These are phyloP conservation scores for Coemansia sp. DNA, from an alignment of 192 early-diverging fungal genomes.

Conservation along the genomic window DNA sequence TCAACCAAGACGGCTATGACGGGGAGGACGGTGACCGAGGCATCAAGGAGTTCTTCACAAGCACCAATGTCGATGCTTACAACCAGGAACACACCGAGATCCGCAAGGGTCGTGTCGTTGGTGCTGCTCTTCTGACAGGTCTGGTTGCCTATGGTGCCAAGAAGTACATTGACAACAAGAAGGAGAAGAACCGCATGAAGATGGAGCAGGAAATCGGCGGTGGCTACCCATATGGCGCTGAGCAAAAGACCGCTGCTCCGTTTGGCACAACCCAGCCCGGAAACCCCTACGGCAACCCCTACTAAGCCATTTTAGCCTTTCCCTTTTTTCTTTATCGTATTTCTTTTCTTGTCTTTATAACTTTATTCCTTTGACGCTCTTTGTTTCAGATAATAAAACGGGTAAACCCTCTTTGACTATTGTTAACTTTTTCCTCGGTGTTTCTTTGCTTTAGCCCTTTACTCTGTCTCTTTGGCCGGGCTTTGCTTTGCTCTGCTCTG, in stretches of 20 bases:
- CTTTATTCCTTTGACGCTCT: no score
- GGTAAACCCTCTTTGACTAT: no score
- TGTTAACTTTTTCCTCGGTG: no score
- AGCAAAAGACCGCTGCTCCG: conserved; percentile 2
- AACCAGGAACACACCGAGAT: conserved; percentile 16
- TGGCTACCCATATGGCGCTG: neutral
- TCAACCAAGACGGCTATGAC: conserved; percentile 9
- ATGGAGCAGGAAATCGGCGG: conserved; percentile 6
- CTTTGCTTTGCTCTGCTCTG: no score
- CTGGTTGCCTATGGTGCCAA: conserved; percentile 23
- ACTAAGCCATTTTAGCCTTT: neutral
- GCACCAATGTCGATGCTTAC: conserved; percentile 27
- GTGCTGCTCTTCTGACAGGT: conserved; percentile 13
- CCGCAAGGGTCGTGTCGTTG: conserved; percentile 15
- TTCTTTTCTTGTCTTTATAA: no score
- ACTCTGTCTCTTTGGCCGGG: no score
- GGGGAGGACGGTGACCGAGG: conserved; percentile 39
- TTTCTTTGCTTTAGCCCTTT: no score
- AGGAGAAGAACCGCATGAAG: neutral
- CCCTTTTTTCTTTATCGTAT: no score
- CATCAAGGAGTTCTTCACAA: conserved; percentile 36
- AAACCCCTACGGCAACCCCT: conserved; percentile 4
- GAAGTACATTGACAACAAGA: conserved; percentile 27
- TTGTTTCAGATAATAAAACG: no score
- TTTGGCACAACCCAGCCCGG: neutral